Base-by-base conservation (phyloP, 768 basidiomycete species). In the Russula griseocarnosa region DNA sequence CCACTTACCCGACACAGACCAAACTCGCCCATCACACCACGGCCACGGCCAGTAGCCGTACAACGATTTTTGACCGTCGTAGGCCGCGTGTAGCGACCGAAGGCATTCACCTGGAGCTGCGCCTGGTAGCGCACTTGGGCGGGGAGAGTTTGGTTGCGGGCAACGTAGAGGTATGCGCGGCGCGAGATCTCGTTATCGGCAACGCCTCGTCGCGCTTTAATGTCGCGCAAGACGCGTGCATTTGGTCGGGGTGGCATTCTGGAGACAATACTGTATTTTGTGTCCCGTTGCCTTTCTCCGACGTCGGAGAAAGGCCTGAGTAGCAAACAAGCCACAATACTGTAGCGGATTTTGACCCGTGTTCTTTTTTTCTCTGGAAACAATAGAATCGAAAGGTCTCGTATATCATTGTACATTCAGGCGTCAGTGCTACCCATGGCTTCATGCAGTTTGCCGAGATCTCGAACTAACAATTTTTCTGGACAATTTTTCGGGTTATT, bases 91-190 rank as follows among this genome's bases (percentile, higher is more conserved):
- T 92, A 87, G 28, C 84, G 82, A 55, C 83, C 86, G 70, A 97
- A 92, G 6, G 87, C 85, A 75, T 96, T 96, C 55, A 97, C 80
- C 71, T 97, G 94, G 65, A 98, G 77, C 74, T 97, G 94, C 18
- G 96, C 96, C 69, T 94, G 91, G 74, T 94, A 91, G 61, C 96
- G 90, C 53, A 98, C 83, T 72, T 91, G 87, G 3, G 92, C 80
- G 18, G 94, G 87, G n/a, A 98, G 77, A 2, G 87, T 84, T 73
- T 91, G 86, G 76, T 98, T 98, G 64, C 96, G 84, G 26, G 95
- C 94, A 69, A 98, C 90, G 75, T 86, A 94, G 55, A 98, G 85
- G 75, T 96, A 95, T 0, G 96, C 95, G 51, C 92, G 82, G 22
- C 95, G 86, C 32, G 86, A 79, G 53, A 96, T 79, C 74, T 98